A percentile compares a stretch with the other conserved stretches of the same genome.
These are phyloP conservation scores for Trichophyton schoenleinii DNA, from an alignment of 2,329 filamentous ascomycete species.

Conservation along the genomic window DNA sequence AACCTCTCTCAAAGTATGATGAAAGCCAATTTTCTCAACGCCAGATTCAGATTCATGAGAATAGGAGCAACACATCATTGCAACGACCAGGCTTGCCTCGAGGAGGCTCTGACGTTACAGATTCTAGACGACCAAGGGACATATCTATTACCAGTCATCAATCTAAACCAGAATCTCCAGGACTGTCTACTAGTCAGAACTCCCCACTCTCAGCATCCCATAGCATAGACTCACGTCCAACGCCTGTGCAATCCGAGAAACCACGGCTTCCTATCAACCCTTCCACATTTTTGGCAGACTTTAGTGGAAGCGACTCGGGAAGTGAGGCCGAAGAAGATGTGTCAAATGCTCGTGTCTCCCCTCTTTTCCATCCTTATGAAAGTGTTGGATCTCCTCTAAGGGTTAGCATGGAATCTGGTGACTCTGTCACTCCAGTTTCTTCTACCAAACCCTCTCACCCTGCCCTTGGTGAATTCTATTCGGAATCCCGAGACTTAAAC, in stretches of 20 bases:
- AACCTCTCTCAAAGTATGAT: constrained; percentile 64
- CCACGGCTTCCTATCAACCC: constrained; percentile 13
- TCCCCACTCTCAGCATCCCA: constrained; percentile 9
- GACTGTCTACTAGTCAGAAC: constrained; percentile 12
- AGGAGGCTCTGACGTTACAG: constrained; percentile 13
- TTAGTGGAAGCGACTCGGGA: constrained; percentile 29
- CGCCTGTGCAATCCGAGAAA: not conserved
- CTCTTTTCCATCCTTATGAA: constrained; percentile 19
- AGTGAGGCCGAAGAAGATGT: constrained; percentile 23
- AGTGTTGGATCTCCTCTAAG: constrained; percentile 26
- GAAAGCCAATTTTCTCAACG: constrained; percentile 75
- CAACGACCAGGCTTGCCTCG: constrained; percentile 15
- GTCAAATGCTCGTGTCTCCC: constrained; percentile 17
- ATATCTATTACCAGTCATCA: constrained; percentile 28
- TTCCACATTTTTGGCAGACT: constrained; percentile 25
- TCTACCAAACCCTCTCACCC: constrained; percentile 20
- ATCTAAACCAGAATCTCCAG: constrained; percentile 27
- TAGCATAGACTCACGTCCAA: not conserved
- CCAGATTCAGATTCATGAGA: constrained; percentile 67
- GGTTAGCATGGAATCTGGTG: constrained; percentile 20
- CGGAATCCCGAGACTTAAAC: constrained; percentile 29
- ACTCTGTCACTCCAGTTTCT: constrained; percentile 7
- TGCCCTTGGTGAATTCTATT: constrained; percentile 24
- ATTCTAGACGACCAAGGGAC: constrained; percentile 20
- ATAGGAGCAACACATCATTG: constrained; percentile 48